phyloP scores from a whole-genome alignment of 768 basidiomycete species.

The Aureoboletus auriporus region DNA sequence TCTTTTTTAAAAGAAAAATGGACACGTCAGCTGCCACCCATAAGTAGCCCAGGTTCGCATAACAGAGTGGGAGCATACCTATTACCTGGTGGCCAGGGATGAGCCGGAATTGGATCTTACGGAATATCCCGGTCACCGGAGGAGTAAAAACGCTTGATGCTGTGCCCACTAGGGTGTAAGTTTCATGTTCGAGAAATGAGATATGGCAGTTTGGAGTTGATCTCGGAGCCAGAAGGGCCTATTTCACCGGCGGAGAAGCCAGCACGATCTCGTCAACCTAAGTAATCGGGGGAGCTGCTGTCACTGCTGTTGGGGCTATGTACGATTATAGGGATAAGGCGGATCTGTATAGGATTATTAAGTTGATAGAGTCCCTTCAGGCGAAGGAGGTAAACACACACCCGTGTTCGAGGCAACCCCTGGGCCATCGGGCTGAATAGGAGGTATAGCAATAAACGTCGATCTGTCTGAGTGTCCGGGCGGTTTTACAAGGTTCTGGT shows the following conservation, averaged over 20 bases:
- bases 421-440: too few relatives aligned
- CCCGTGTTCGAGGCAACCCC: neutral
- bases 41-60: slow-evolving; percentile 1
- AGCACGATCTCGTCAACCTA: neutral
- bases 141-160: slow-evolving; percentile 20
- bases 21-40: slow-evolving; percentile 9
- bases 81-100: neutral
- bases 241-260: neutral
- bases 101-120: slow-evolving; percentile 16
- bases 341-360: too few relatives aligned
- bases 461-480: neutral
- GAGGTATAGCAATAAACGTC: neutral
- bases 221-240: too few relatives aligned
- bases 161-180: slow-evolving; percentile 6
- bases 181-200: slow-evolving; percentile 10
- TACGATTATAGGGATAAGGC: too few relatives aligned
- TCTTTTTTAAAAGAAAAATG: slow-evolving; percentile 2
- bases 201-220: neutral
- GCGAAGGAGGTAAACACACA: slow-evolving; percentile 6
- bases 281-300: too few relatives aligned
- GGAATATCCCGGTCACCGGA: slow-evolving; percentile 16
- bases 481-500: neutral
- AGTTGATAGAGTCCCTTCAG: slow-evolving; percentile 2
- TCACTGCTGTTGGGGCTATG: too few relatives aligned
- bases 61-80: neutral